These are phyloP conservation scores for Magnolia officinalis DNA, from an alignment of 164 flowering plant species.

Conservation along the genomic window DNA sequence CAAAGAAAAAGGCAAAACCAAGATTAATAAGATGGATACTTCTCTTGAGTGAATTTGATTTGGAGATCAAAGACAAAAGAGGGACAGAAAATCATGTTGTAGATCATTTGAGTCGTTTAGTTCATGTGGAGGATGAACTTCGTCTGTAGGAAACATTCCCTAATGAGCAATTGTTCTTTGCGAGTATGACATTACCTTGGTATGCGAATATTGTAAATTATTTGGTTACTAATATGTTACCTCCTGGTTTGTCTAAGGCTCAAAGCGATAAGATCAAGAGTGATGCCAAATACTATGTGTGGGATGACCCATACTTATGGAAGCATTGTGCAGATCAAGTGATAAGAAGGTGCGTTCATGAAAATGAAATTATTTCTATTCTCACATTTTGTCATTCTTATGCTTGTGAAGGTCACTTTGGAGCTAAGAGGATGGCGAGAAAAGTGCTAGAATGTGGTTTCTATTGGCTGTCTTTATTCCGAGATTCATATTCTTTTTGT, in stretches of 20 bases:
- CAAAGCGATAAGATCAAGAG: constrained; percentile 2
- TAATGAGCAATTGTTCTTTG: constrained; percentile 3
- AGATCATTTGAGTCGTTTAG: neutral
- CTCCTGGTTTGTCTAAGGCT: neutral
- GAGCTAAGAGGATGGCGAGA: too few relatives aligned
- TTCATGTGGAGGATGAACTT: constrained; percentile 7
- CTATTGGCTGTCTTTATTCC: too few relatives aligned
- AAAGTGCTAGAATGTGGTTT: too few relatives aligned
- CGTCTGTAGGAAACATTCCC: constrained; percentile 1
- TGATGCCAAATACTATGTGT: constrained; percentile 4
- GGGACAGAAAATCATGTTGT: neutral
- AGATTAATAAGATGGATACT: too few relatives aligned
- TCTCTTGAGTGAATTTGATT: too few relatives aligned
- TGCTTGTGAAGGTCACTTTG: too few relatives aligned
- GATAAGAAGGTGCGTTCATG: too few relatives aligned
- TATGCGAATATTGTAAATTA: too few relatives aligned
- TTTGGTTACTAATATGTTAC: neutral
- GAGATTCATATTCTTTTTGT: neutral
- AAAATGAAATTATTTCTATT: too few relatives aligned
- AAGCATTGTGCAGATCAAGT: too few relatives aligned
- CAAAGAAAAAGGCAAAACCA: too few relatives aligned
- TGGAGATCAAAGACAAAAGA: neutral
- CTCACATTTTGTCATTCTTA: too few relatives aligned
- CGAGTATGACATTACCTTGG: neutral
- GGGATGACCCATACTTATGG: neutral